Conservation (phyloP, 2,329 filamentous ascomycete species). For the Exophiala viscosa region DNA sequence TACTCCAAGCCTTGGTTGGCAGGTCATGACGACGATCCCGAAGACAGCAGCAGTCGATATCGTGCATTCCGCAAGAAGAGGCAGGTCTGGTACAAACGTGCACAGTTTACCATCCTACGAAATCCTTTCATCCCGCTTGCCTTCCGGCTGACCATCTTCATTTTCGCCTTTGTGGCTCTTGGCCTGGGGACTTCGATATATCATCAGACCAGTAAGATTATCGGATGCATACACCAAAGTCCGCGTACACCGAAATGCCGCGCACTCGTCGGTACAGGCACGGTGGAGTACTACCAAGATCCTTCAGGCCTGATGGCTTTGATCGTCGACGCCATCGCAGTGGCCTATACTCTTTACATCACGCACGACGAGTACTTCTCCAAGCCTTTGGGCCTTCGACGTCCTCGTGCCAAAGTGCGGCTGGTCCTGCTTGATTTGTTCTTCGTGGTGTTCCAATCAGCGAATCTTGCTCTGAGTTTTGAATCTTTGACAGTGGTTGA, state of each 20-base stretch:
- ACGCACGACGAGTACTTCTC: conserved; percentile 95
- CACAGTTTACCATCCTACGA: conserved; percentile 67
- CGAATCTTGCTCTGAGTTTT: conserved; percentile 86
- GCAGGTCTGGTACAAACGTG: conserved; percentile 54
- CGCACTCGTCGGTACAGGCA: conserved; percentile 12
- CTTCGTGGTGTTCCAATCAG: conserved; percentile 96
- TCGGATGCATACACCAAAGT: conserved; percentile 25
- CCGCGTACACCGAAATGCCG: conserved; percentile 14
- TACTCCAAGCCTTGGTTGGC: conserved; percentile 53
- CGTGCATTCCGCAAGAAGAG: conserved; percentile 51
- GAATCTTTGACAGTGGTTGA: conserved; percentile 66
- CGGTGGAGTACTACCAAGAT: conserved; percentile 49
- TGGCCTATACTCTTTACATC: conserved; percentile 89
- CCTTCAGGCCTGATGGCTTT: conserved; percentile 85
- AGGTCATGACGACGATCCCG: conserved; percentile 46
- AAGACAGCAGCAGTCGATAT: conserved; percentile 47
- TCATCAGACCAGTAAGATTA: conserved; percentile 49
- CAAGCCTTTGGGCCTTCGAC: conserved; percentile 83
- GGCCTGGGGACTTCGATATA: conserved; percentile 74
- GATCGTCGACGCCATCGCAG: conserved; percentile 79
- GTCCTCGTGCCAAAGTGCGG: conserved; percentile 77
- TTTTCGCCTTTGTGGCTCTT: conserved; percentile 77
- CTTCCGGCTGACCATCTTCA: conserved; percentile 76
- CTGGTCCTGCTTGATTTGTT: conserved; percentile 88
- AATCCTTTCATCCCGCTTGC: conserved; percentile 81